Conservation (phyloP, 2,329 filamentous ascomycete species). For the Ascochyta pisi region DNA sequence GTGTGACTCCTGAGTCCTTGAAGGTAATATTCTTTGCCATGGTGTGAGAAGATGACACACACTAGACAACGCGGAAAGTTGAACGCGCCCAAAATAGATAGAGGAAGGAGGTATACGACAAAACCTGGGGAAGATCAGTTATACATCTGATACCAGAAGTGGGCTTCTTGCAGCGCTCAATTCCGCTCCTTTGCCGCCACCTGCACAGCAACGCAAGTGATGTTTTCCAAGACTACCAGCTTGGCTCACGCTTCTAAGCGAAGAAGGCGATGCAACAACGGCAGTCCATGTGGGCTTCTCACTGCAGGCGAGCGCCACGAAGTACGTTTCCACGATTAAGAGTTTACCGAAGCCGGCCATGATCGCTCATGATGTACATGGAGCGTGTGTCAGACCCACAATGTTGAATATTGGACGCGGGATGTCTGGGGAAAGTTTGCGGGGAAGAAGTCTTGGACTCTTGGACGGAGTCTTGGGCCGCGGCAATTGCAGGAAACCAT, state of each 20-base stretch:
- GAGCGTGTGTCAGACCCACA: constrained; percentile 2
- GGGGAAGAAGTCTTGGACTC: constrained; percentile 26
- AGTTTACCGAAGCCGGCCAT: constrained; percentile 6
- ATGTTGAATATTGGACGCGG: constrained; percentile 4
- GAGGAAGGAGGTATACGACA: neutral
- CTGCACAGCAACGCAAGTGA: neutral
- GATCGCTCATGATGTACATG: constrained; percentile 12
- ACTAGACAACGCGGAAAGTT: neutral
- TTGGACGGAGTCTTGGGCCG: constrained; percentile 22
- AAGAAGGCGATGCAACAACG: constrained; percentile 6
- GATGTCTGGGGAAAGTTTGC: constrained; percentile 20
- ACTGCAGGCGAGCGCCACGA: constrained; percentile 5
- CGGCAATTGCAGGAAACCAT: constrained; percentile 12
- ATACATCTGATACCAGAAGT: neutral
- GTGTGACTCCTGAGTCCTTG: constrained; percentile 22
- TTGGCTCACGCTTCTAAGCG: constrained; percentile 14
- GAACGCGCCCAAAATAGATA: neutral
- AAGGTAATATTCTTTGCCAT: constrained; percentile 24
- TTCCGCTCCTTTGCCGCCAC: constrained; percentile 8
- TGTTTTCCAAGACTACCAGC: constrained; percentile 1
- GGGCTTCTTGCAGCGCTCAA: neutral
- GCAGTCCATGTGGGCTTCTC: neutral
- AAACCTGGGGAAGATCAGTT: constrained; percentile 10
- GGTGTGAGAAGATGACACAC: neutral
- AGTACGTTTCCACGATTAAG: constrained; percentile 10